These are phyloP conservation scores for Cyamopsis tetragonoloba DNA, from an alignment of 306 rosid species.

Conservation along the genomic window DNA sequence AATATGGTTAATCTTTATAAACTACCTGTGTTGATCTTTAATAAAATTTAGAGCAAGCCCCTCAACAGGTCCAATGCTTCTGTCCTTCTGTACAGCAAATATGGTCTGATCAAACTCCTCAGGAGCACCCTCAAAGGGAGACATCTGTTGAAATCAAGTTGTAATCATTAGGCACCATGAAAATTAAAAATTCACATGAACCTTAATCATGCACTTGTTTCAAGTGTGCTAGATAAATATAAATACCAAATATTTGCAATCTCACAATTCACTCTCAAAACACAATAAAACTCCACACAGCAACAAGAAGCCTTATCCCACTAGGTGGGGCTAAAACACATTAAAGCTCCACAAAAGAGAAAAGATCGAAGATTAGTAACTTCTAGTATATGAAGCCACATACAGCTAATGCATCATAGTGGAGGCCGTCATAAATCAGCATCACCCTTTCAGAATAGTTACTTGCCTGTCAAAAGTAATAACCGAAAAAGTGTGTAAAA, in stretches of 20 bases:
- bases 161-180: slow-evolving; percentile 21
- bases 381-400: slow-evolving; percentile 26
- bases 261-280: slow-evolving; percentile 3
- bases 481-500: slow-evolving; percentile 6
- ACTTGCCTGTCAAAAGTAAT: slow-evolving; percentile 53
- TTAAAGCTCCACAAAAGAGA: background rate
- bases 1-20: background rate
- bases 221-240: background rate
- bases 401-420: slow-evolving; percentile 94
- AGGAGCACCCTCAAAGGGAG: slow-evolving; percentile 78
- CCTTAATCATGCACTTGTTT: background rate
- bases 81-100: slow-evolving; percentile 46
- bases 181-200: slow-evolving; percentile 7
- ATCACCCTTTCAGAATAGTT: slow-evolving; percentile 75
- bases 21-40: slow-evolving; percentile 84
- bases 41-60: slow-evolving; percentile 56
- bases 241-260: background rate
- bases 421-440: slow-evolving; percentile 93
- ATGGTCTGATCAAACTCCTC: slow-evolving; percentile 96
- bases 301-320: too few relatives aligned
- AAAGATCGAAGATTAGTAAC: background rate
- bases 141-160: slow-evolving; percentile 48
- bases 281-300: too few relatives aligned
- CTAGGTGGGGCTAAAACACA: too few relatives aligned
- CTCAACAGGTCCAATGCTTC: slow-evolving; percentile 66